A percentile compares a stretch with the other conserved stretches of the same genome.
These are phyloP conservation scores for Phytophthora sp. DNA, from an alignment of 352 stramenopile species.

Conservation along the genomic window DNA sequence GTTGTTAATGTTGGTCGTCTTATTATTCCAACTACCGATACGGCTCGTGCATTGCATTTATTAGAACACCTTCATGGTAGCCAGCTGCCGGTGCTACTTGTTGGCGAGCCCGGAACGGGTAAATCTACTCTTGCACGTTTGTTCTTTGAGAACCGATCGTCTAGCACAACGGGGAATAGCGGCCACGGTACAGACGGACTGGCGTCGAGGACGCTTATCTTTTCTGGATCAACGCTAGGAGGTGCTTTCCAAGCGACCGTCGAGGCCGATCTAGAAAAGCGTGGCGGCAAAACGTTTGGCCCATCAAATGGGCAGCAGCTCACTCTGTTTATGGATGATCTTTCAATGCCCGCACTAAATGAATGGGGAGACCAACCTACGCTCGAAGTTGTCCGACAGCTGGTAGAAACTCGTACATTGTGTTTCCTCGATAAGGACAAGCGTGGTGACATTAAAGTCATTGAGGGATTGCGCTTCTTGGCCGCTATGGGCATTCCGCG, in stretches of 20 bases:
- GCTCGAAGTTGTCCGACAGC: constrained; percentile 74
- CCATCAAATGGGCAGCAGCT: constrained; percentile 73
- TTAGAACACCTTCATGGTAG: constrained; percentile 64
- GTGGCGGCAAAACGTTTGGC: constrained; percentile 81
- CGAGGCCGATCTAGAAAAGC: constrained; percentile 78
- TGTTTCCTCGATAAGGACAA: constrained; percentile 90
- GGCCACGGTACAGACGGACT: constrained; percentile 44
- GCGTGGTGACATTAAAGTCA: constrained; percentile 76
- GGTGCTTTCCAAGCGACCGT: constrained; percentile 83
- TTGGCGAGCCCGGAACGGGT: constrained; percentile 84
- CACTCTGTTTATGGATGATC: constrained; percentile 83
- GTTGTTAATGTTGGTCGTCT: constrained; percentile 80
- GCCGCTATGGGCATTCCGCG: constrained; percentile 66
- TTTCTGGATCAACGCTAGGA: constrained; percentile 82
- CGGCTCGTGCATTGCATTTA: constrained; percentile 69
- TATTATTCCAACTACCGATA: constrained; percentile 90
- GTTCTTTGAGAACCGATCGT: constrained; percentile 63
- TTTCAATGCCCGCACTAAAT: constrained; percentile 73
- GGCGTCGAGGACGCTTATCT: constrained; percentile 87
- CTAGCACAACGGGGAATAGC: not conserved
- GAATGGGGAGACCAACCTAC: constrained; percentile 80
- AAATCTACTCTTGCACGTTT: constrained; percentile 88
- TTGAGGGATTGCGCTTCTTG: constrained; percentile 74
- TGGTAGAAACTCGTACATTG: constrained; percentile 69
- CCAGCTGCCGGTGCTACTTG: constrained; percentile 78